phyloP scores from a whole-genome alignment of 1,139 yeast genomes.

The Suhomyces yuchorum region DNA sequence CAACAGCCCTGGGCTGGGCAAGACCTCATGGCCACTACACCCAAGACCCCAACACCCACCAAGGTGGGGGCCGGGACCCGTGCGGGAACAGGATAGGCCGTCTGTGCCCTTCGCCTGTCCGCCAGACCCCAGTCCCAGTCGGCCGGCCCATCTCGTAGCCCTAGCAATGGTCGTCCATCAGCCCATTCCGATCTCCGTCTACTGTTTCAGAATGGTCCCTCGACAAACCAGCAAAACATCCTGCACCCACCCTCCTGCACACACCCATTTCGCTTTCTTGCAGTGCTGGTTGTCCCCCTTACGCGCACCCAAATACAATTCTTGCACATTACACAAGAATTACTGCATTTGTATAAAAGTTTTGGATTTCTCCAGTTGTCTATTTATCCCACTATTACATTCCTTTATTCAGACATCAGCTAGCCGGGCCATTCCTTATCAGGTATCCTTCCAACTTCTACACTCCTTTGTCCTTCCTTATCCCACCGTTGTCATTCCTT shows the following conservation, averaged over 20 bases:
- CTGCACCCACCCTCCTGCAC: constrained; percentile 2
- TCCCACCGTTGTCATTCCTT: constrained; percentile 5
- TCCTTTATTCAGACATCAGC: constrained; percentile 10
- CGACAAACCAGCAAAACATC: background rate
- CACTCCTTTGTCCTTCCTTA: constrained; percentile 9
- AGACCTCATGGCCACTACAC: too few species aligned
- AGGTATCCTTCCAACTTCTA: constrained; percentile 12
- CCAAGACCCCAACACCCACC: too few species aligned
- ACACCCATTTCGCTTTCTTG: background rate
- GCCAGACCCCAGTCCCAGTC: background rate
- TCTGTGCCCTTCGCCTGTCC: too few species aligned
- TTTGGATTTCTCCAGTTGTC: constrained; percentile 4
- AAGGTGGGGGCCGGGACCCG: too few species aligned
- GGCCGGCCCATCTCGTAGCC: too few species aligned
- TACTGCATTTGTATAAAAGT: constrained; percentile 18
- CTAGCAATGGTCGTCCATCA: background rate
- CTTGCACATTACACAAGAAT: constrained; percentile 7
- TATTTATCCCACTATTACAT: constrained; percentile 6
- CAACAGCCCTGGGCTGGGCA: background rate
- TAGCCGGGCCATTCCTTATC: constrained; percentile 6
- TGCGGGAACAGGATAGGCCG: too few species aligned
- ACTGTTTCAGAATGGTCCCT: background rate
- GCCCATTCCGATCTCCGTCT: background rate
- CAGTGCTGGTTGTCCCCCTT: constrained; percentile 13
- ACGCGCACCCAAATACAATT: constrained; percentile 10